Percentiles rank a stretch among this genome's conserved stretches.
phyloP scores from a whole-genome alignment of 495 filamentous ascomycete genomes.

The Neurospora africana region DNA sequence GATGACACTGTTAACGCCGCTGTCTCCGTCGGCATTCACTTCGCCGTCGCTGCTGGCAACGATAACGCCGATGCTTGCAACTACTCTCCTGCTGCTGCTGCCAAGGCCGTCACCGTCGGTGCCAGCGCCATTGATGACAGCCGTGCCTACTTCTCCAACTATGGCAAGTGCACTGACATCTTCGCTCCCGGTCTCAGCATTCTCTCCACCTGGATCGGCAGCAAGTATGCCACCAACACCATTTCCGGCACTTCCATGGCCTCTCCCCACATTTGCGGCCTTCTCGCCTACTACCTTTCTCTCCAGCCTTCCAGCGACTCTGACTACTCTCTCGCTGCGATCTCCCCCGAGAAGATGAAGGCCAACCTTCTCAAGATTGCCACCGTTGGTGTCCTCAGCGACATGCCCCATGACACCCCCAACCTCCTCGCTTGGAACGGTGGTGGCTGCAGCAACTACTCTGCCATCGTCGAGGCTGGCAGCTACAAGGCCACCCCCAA shows the following conservation, averaged over 20 bases:
- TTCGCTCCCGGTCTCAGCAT: conserved; percentile 98
- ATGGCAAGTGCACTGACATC: conserved; percentile 97
- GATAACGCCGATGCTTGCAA: conserved; percentile 98
- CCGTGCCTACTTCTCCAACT: conserved; percentile 99
- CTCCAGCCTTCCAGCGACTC: conserved; percentile 84
- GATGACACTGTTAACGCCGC: conserved; percentile 92
- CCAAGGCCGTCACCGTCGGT: conserved; percentile 91
- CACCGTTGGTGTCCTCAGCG: conserved; percentile 66
- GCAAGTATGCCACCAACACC: conserved; percentile 87
- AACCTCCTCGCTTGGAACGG: conserved; percentile 97
- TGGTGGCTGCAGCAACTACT: conserved; percentile 85
- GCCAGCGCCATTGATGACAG: conserved; percentile 87
- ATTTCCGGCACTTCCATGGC: conserved; percentile 99
- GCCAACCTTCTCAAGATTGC: conserved; percentile 71
- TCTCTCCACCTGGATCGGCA: conserved; percentile 93
- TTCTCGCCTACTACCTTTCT: conserved; percentile 94
- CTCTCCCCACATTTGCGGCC: conserved; percentile 91
- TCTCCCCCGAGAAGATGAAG: conserved; percentile 94
- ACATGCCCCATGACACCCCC: conserved; percentile 75
- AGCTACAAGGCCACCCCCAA: conserved; percentile 39
- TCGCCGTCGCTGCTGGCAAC: conserved; percentile 96
- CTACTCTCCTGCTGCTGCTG: conserved; percentile 95
- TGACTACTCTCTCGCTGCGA: conserved; percentile 74
- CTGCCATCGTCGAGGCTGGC: conserved; percentile 65
- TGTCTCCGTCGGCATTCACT: conserved; percentile 83